Percentiles rank a stretch among this genome's conserved stretches.
These are phyloP conservation scores for Malus sieversii DNA, from an alignment of 306 rosid species.

Conservation along the genomic window DNA sequence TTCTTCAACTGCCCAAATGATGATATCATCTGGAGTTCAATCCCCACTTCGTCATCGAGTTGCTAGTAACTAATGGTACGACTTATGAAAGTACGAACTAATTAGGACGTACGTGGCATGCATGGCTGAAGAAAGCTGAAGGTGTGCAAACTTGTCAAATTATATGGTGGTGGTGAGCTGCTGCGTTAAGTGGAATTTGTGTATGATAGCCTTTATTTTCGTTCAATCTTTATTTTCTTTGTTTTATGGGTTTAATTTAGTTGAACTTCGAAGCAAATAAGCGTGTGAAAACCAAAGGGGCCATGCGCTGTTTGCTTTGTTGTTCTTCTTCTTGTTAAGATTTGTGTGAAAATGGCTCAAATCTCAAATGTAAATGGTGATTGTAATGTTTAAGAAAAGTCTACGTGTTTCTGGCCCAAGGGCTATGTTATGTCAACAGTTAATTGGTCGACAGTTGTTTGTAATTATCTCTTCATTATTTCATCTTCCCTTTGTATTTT, in stretches of 20 bases:
- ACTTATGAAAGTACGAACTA: background rate
- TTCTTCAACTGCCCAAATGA: slow-evolving; percentile 35
- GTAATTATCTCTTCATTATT: background rate
- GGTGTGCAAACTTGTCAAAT: slow-evolving; percentile 5
- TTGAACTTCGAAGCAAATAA: slow-evolving; percentile 17
- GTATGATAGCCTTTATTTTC: background rate
- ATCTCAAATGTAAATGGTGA: slow-evolving; percentile 31
- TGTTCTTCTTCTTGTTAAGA: background rate
- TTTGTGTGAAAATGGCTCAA: slow-evolving; percentile 7
- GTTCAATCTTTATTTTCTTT: background rate
- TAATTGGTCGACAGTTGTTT: background rate
- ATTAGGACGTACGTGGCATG: background rate
- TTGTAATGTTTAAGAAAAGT: slow-evolving; percentile 15
- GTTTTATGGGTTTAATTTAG: slow-evolving; percentile 3
- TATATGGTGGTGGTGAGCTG: background rate
- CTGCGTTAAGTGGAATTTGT: background rate
- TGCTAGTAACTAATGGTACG: slow-evolving; percentile 11
- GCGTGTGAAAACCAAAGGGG: slow-evolving; percentile 34
- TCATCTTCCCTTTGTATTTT: too few species aligned
- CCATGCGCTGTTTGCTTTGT: slow-evolving; percentile 17
- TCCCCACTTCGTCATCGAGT: slow-evolving; percentile 55
- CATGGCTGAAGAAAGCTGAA: slow-evolving; percentile 25
- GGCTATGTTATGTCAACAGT: background rate
- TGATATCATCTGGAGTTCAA: slow-evolving; percentile 45
- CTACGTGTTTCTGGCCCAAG: background rate